These are phyloP conservation scores for Tricholomella constricta DNA, from an alignment of 768 basidiomycete species.

Conservation along the genomic window DNA sequence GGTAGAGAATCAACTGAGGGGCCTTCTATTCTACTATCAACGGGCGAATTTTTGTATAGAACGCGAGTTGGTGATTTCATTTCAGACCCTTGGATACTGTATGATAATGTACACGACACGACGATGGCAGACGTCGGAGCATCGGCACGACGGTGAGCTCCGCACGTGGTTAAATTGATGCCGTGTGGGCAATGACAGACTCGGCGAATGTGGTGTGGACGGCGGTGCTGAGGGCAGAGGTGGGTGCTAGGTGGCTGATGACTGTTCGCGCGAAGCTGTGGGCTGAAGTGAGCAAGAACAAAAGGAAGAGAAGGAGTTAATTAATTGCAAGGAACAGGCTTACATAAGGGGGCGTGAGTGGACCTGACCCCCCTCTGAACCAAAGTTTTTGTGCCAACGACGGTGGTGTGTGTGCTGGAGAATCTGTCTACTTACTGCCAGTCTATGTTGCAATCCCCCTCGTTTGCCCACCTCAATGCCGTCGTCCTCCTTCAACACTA, in stretches of 20 bases:
- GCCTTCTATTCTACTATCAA: too few relatives aligned
- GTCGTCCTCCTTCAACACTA: slow-evolving; percentile 16
- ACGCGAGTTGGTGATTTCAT: slow-evolving; percentile 10
- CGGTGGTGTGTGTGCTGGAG: slow-evolving; percentile 1
- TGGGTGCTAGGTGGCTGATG: too few relatives aligned
- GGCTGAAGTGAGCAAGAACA: neutral
- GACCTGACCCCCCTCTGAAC: neutral
- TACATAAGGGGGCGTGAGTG: slow-evolving; percentile 14
- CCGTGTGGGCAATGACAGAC: too few relatives aligned
- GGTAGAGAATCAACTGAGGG: too few relatives aligned
- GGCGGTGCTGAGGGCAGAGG: too few relatives aligned
- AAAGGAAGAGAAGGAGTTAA: slow-evolving; percentile 5
- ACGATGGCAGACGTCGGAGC: too few relatives aligned
- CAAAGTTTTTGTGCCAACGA: slow-evolving; percentile 4
- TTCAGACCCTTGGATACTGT: slow-evolving; percentile 3
- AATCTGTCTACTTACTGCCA: too few relatives aligned
- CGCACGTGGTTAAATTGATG: too few relatives aligned
- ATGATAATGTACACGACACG: neutral
- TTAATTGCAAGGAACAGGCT: slow-evolving; percentile 9
- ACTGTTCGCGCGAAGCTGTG: neutral
- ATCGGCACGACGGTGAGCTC: too few relatives aligned
- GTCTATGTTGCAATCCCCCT: neutral
- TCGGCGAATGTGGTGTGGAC: too few relatives aligned
- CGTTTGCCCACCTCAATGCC: slow-evolving; percentile 19
- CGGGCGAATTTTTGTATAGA: neutral